Conservation (phyloP, 768 basidiomycete species). For the Lactifluus piperatus region DNA sequence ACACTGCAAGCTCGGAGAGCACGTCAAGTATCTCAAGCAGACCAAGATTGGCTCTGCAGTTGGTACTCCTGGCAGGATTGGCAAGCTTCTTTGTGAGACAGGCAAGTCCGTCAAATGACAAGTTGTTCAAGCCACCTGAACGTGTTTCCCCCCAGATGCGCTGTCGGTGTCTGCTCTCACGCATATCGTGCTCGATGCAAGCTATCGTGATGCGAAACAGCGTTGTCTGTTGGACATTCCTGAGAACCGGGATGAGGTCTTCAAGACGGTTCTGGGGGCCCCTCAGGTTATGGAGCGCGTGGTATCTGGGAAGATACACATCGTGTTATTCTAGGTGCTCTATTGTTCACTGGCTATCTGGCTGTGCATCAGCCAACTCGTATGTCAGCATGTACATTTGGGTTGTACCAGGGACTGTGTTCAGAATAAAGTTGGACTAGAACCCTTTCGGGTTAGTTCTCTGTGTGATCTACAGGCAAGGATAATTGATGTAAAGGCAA, state of each 20-base stretch:
- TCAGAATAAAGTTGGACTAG: constrained; percentile 28
- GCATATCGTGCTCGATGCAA: constrained; percentile 76
- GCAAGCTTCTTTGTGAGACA: constrained; percentile 71
- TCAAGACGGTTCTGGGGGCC: constrained; percentile 61
- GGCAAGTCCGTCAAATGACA: constrained; percentile 32
- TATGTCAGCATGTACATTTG: not conserved
- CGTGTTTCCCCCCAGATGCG: constrained; percentile 42
- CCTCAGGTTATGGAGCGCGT: constrained; percentile 54
- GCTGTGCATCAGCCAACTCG: not conserved
- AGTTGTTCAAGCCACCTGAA: not conserved
- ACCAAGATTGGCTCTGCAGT: constrained; percentile 87
- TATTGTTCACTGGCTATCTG: constrained; percentile 27
- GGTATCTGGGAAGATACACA: constrained; percentile 60
- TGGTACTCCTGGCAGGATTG: constrained; percentile 87
- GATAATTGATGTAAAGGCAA: not conserved
- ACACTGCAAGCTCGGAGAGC: constrained; percentile 86
- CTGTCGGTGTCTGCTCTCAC: constrained; percentile 65
- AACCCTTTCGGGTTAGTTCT: constrained; percentile 90
- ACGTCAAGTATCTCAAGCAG: constrained; percentile 70
- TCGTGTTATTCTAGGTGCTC: constrained; percentile 79
- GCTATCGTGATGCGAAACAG: constrained; percentile 67
- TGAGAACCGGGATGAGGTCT: constrained; percentile 75
- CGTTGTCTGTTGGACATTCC: constrained; percentile 72
- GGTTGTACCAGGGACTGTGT: not conserved
- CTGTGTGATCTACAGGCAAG: constrained; percentile 55